phyloP scores from a whole-genome alignment of 768 basidiomycete genomes.

The Leccinellum albellum region DNA sequence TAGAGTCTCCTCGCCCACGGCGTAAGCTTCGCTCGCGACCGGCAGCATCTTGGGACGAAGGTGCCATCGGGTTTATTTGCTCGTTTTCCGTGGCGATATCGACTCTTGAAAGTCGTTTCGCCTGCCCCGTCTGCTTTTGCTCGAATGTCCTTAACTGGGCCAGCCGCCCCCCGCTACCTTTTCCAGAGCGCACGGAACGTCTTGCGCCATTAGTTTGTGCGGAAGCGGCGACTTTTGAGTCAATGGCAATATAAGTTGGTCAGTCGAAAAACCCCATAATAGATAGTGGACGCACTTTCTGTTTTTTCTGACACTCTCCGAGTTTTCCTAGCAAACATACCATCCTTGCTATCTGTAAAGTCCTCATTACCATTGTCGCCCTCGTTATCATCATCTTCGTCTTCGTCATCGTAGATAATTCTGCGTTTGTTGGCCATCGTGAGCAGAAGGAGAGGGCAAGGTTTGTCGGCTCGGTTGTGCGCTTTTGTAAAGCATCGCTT shows the following conservation, averaged over 20 bases:
- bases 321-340: not conserved
- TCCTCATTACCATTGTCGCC: not conserved
- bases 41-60: not conserved
- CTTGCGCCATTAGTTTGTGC: not conserved
- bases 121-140: not conserved
- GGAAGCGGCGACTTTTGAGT: not conserved
- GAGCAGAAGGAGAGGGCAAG: not conserved
- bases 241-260: not conserved
- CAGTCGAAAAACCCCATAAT: not conserved
- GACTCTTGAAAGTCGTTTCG: not conserved
- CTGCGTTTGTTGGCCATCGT: not conserved
- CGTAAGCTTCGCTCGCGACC: not conserved
- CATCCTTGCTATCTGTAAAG: not conserved
- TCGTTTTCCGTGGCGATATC: not conserved
- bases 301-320: not conserved
- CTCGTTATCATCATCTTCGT: not conserved
- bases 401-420: not conserved
- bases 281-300: not conserved
- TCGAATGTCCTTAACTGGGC: not conserved
- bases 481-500: not conserved
- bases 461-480: not conserved
- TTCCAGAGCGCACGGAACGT: not conserved
- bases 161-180: slow-evolving; percentile 1
- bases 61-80: slow-evolving; percentile 7
- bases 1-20: not conserved